Evolutionary conservation across 495 filamentous ascomycete genomes (phyloP).

Genomic region (Lasiosphaeria ovina): DNA sequence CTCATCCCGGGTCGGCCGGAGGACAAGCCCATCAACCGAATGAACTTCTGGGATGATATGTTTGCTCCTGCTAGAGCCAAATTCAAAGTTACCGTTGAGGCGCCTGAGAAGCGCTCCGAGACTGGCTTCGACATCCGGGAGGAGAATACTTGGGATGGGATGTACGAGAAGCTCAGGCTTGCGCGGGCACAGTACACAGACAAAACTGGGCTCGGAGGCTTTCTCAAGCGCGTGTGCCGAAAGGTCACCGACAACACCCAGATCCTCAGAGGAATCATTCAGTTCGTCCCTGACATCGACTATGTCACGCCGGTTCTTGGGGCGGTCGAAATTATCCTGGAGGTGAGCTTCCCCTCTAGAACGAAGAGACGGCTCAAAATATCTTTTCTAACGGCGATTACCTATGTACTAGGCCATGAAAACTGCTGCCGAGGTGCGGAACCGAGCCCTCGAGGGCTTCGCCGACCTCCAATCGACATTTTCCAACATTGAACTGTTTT

Average conservation of each 20-base stretch:
- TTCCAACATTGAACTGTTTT: slow-evolving; percentile 3
- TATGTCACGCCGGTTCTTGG: slow-evolving; percentile 2
- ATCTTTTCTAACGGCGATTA: background rate
- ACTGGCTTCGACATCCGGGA: background rate
- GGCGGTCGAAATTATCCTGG: background rate
- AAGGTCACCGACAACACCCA: background rate
- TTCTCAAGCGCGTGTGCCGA: background rate
- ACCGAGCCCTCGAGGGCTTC: background rate
- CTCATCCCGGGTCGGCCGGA: background rate
- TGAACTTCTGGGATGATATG: background rate
- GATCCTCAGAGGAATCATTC: background rate
- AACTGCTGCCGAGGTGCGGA: background rate
- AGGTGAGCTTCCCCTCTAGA: too few species aligned
- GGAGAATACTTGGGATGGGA: background rate
- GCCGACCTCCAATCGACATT: slow-evolving; percentile 1
- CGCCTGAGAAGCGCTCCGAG: background rate
- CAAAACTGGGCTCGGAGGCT: background rate
- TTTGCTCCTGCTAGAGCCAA: background rate
- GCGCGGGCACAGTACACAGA: background rate
- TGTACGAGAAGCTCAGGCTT: background rate
- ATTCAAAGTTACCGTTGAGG: background rate
- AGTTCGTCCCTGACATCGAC: background rate
- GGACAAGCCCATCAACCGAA: background rate
- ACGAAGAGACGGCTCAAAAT: too few species aligned
- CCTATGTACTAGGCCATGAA: background rate